Conservation (phyloP, 768 basidiomycete genomes). For the Jaapia argillacea region DNA sequence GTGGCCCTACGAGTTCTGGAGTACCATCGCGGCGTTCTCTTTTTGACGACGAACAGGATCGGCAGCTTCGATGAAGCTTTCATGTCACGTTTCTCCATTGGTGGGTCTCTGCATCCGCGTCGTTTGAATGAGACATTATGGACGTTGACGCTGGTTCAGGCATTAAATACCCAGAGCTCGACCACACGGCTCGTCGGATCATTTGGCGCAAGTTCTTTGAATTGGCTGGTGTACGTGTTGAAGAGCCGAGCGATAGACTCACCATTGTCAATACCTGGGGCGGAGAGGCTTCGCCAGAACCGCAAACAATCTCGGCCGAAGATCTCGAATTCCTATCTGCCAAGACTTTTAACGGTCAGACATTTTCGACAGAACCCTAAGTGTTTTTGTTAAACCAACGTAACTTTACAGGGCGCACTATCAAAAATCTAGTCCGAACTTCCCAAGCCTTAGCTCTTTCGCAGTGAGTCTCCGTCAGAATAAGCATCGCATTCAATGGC, state of each 20-base stretch:
- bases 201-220: constrained; percentile 19
- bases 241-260: neutral
- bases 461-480: constrained; percentile 7
- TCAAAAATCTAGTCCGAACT: constrained; percentile 23
- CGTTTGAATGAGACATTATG: neutral
- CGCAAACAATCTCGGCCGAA: constrained; percentile 1
- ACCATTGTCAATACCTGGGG: constrained; percentile 1
- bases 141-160: constrained; percentile 3
- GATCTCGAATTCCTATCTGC: constrained; percentile 14
- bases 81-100: constrained; percentile 26
- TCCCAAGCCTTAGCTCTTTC: constrained; percentile 19
- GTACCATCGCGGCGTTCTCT: constrained; percentile 27
- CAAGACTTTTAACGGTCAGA: constrained; percentile 19
- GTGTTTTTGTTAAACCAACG: neutral
- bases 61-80: constrained; percentile 60
- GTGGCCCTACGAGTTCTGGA: constrained; percentile 21
- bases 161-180: constrained; percentile 18
- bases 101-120: constrained; percentile 1
- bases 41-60: constrained; percentile 29
- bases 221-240: constrained; percentile 6
- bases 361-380: neutral
- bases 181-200: constrained; percentile 10
- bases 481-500: neutral
- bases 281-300: neutral
- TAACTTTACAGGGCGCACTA: constrained; percentile 12